Evolutionary conservation across 208 protist species (phyloP), one percentile per base, ranked within the genome.

Genomic region (Leptomonas pyrrhocoris): DNA sequence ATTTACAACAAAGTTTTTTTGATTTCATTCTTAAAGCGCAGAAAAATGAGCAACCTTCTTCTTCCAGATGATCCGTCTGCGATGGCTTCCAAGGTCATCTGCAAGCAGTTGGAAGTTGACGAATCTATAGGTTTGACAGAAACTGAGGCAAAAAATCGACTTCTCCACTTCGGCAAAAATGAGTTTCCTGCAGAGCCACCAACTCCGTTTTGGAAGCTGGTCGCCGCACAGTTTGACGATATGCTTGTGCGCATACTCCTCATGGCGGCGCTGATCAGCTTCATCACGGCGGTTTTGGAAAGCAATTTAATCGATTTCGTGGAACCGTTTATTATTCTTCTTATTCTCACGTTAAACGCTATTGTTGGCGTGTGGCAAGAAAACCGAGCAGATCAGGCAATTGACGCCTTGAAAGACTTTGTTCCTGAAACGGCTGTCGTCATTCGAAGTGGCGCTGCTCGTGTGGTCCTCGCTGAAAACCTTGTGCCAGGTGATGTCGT

Each of bases 401-500:
- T 98, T 64, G 89, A 96, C 9, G 88, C 92, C 4, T 63, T 96
- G 46, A 93, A 92, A 43, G 75, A 85, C 12, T 87, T 94, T 71
- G 79, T 89, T 2, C 83, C 89, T 15, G 76, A 83, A 48, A 90
- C 80, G 9, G 85, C 86, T 13, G 80, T 85, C 0, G 86, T 82
- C 6, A n/a, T 96, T 16, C 89, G 96, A 25, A 68, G 96, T 55
- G 94, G 90, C 12, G 51, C 63, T 23, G 54, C 67, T 4, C 54
- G 68, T 12, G 81, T 73, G 16, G 68, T 98, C 9, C 60, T 71
- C 4, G 83, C 95, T 2, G 71, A 86, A 21, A 87, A 98, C 25
- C 68, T 99, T 21, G 98, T 99, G 2, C 92, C 91, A 0, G 98
- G 98, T 18, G 98, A 99, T 72, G 68, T 99, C 21, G 83, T 99